A percentile compares a stretch with the other conserved stretches of the same genome.
Evolutionary conservation across 768 basidiomycete species (phyloP).

Genomic region (Tulasnella sp.): DNA sequence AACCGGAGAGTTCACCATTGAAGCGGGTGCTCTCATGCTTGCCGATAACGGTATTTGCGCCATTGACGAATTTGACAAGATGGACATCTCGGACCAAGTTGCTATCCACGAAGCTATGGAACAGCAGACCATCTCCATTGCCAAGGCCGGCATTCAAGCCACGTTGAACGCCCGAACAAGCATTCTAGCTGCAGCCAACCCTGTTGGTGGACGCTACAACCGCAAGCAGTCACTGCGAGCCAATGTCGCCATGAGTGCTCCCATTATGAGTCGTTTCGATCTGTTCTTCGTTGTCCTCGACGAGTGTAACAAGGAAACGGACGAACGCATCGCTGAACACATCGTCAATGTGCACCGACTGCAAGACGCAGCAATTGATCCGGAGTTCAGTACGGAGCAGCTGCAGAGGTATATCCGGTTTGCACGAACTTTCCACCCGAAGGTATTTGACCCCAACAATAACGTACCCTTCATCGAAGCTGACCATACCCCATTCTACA

Average conservation of each 20-base stretch:
- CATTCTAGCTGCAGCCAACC: constrained; percentile 96
- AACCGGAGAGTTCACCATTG: constrained; percentile 97
- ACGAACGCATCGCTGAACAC: constrained; percentile 91
- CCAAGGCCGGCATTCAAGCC: constrained; percentile 98
- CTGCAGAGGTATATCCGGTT: constrained; percentile 96
- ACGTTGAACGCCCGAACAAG: constrained; percentile 95
- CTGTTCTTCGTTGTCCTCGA: constrained; percentile 98
- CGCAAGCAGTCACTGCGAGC: constrained; percentile 87
- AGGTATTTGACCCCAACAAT: constrained; percentile 54
- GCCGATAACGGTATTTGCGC: constrained; percentile 98
- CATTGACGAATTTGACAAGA: constrained; percentile 99
- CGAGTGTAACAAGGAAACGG: constrained; percentile 91
- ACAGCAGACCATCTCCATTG: constrained; percentile 98
- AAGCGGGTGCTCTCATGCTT: constrained; percentile 99
- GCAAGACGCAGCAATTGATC: constrained; percentile 90
- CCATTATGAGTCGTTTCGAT: constrained; percentile 99
- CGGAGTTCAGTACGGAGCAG: constrained; percentile 96
- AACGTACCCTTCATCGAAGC: neutral
- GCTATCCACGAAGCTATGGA: constrained; percentile 99
- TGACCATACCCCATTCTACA: constrained; percentile 44
- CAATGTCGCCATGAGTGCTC: constrained; percentile 96
- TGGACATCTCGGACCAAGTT: constrained; percentile 91
- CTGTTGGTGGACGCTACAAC: constrained; percentile 96
- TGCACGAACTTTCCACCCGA: constrained; percentile 96
- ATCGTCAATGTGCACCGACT: constrained; percentile 98